Conservation (phyloP, 257 asterid genomes). For the Rehmannia glutinosa region DNA sequence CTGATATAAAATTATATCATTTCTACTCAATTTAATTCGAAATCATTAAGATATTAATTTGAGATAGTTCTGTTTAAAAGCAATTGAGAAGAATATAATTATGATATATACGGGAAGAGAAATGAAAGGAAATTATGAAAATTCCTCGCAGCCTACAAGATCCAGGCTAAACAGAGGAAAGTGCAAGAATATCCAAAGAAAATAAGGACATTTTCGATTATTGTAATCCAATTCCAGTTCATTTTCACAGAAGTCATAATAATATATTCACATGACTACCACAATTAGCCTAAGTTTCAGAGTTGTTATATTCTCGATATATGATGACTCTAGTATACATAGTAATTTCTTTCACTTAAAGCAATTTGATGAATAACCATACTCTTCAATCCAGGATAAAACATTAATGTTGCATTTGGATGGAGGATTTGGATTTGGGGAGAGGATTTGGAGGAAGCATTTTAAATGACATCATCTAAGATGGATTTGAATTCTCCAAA, state of each 20-base stretch:
- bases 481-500: no score
- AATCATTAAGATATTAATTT: background rate
- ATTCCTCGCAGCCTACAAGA: slow-evolving; percentile 4
- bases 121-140: background rate
- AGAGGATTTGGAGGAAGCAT: no score
- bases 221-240: background rate
- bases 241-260: slow-evolving; percentile 2
- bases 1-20: background rate
- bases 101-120: background rate
- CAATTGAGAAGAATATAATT: background rate
- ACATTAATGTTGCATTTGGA: no score
- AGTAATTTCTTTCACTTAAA: background rate
- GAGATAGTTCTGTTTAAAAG: background rate
- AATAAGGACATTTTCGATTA: background rate
- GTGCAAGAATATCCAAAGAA: background rate
- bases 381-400: background rate
- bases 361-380: slow-evolving; percentile 1
- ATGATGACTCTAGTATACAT: background rate
- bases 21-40: background rate
- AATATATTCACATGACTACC: background rate
- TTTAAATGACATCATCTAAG: no score
- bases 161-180: background rate
- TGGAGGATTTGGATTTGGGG: no score
- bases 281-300: background rate
- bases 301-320: background rate